Evolutionary conservation across 192 early-diverging fungal genomes (phyloP), one percentile per base, ranked within the genome.

Genomic region (Endogone sp.): DNA sequence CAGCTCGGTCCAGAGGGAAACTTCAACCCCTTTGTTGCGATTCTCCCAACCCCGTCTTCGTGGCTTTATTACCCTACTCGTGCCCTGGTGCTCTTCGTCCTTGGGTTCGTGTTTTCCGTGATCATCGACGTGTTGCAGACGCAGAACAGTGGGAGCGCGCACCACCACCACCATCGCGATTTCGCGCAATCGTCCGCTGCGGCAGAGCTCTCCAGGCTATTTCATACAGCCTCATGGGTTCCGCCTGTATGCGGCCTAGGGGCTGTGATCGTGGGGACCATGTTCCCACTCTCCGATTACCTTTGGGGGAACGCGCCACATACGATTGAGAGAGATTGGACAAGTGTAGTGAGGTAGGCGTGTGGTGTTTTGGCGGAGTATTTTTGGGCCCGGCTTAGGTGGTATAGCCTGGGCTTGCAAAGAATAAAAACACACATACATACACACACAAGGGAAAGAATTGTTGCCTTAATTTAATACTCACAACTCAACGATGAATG

Each of bases 61-160:
- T 16, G 37, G 30, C 71, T 76, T 26, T 75, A 82, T 61, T 82
- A 81, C 58, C 84, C 82, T 3, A 74, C 82, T 6, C 88, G 83
- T 26, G 73, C 78, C 24, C 56, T 84, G 65, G 72, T 85, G 62
- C 81, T 91, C 28, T 91, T 91, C 70, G 63, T 77, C 25, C 77
- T 88, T 29, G 89, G 89, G 54, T 84, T 85, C 78, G 60, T 79
- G 24, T 84, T 89, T 63, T 84, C 86, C 8, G 49, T 91, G 68
- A 70, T 89, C 55, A 87, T 90, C 66, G 86, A 88, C 68, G 79
- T 81, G 64, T 71, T 91, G 23, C 86, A 85, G 60, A 82, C 89
- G 28, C 79, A 87, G 57, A 81, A 86, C 73, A 75, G 81, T 63
- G 76, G 89, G 27, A 77, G 83, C 0, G 77, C 78, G 30, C 84